Base-by-base conservation (phyloP, 2,329 filamentous ascomycete species). In the Aspergillus calidoustus region DNA sequence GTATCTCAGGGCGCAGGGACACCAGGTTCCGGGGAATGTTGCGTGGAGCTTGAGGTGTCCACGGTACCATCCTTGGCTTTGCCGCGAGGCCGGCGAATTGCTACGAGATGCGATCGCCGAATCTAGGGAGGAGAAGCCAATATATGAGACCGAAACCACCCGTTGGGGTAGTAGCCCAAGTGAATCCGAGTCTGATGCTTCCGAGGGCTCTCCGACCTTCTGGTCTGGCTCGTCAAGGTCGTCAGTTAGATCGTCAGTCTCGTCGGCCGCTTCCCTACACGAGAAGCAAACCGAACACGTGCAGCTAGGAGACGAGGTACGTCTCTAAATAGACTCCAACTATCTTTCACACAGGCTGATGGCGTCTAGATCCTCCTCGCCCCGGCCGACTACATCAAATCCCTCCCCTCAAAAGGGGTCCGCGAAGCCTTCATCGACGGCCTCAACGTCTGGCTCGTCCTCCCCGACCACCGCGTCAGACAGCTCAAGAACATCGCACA, bases 401-500 rank as follows among this genome's bases (percentile, higher is more conserved):
- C 71, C 11, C 54, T 57, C 22, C 75, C 73, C 6, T 75, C 74
- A 7, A 80, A 80, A 59, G 76, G 76, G 31, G 71, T 80, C 53
- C 70, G 77, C 8, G 66, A 71, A 17, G 69, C 72, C 48, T 62
- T 79, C 8, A 76, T 80, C 59, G 69, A 75, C 19, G 77, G 75
- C 3, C 73, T 80, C 50, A 77, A 80, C 52, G 66, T 69, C 6
- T 79, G 77, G 72, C 66, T 78, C 38, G 64, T 72, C 7, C 69
- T 79, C 19, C 75, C 76, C 1, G 65, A 71, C 9, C 60, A 66
- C 6, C 74, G 66, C 2, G 64, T 79, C 7, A 68, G 67, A 7
- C 65, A 74, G 25, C 74, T 80, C 48, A 74, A 74, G 6, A 68
- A 68, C 15, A 74, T 78, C 2, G 69, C 76, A 7, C 65, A 68